Conservation (phyloP, 768 basidiomycete genomes). For the Dacryopinax primogenitus region DNA sequence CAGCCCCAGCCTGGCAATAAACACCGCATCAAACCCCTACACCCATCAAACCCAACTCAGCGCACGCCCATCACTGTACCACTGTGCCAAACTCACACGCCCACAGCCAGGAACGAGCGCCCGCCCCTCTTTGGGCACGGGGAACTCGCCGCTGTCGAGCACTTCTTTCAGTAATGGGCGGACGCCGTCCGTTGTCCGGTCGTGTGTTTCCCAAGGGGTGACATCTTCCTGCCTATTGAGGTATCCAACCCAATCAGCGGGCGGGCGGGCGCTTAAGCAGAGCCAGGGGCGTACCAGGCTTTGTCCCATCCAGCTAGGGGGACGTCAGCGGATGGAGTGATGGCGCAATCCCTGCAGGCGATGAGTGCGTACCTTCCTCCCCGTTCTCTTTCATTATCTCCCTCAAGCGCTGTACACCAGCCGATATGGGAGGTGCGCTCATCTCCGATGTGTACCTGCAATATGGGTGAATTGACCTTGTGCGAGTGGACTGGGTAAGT, state of each 20-base stretch:
- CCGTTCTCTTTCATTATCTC: conserved; percentile 13
- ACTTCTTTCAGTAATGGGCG: conserved; percentile 47
- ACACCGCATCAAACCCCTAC: conserved; percentile 50
- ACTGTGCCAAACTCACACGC: conserved; percentile 28
- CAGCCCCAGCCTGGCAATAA: conserved; percentile 40
- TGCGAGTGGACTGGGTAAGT: too few relatives aligned
- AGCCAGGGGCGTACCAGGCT: conserved; percentile 16
- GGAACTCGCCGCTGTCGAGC: conserved; percentile 34
- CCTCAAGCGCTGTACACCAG: background rate
- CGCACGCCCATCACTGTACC: too few relatives aligned
- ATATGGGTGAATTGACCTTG: too few relatives aligned
- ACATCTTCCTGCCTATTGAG: conserved; percentile 37
- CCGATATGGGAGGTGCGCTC: background rate
- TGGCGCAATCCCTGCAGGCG: background rate
- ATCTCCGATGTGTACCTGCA: background rate
- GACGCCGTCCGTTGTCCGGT: conserved; percentile 26
- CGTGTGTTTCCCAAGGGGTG: conserved; percentile 48
- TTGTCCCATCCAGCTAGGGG: conserved; percentile 15
- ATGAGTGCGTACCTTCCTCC: conserved; percentile 8
- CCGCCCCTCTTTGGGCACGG: conserved; percentile 33
- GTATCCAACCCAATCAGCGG: too few relatives aligned
- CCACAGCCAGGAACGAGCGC: conserved; percentile 52
- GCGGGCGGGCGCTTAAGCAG: background rate
- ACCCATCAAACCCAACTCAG: background rate
- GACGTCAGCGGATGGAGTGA: too few relatives aligned